Percentiles rank a stretch among this genome's conserved stretches.
phyloP scores from a whole-genome alignment of 805 yeast genomes.

The Starmerella apis region DNA sequence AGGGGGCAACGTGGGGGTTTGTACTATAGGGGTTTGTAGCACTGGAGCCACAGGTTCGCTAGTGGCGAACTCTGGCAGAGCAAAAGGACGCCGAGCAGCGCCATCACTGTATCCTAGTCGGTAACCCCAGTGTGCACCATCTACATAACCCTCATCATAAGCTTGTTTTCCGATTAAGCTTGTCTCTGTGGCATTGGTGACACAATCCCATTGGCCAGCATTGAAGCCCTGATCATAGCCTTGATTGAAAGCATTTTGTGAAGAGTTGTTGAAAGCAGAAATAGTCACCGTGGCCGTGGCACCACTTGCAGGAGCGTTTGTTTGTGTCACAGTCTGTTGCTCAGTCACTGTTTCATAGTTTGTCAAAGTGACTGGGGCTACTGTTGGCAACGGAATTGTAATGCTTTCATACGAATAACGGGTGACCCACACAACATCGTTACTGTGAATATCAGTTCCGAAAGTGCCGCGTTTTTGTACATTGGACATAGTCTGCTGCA shows the following conservation, averaged over 20 bases:
- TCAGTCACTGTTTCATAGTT: neutral
- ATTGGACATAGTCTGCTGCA: neutral
- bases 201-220: conserved; percentile 1
- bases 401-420: neutral
- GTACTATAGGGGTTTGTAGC: neutral
- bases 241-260: neutral
- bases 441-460: neutral
- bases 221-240: conserved; percentile 9
- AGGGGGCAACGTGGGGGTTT: too few relatives aligned
- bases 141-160: conserved; percentile 11
- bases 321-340: neutral
- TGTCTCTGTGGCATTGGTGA: neutral
- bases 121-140: conserved; percentile 20
- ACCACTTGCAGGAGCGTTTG: too few relatives aligned
- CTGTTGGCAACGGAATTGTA: neutral
- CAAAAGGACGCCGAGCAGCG: conserved; percentile 3
- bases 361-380: neutral
- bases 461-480: neutral
- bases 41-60: neutral
- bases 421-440: conserved; percentile 10
- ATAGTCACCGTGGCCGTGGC: conserved; percentile 4
- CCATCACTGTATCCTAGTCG: conserved; percentile 16
- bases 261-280: neutral
- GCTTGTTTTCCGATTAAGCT: neutral
- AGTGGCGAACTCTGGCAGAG: conserved; percentile 8